phyloP scores from a whole-genome alignment of 2,329 filamentous ascomycete genomes.

The Botrytis sinoallii region DNA sequence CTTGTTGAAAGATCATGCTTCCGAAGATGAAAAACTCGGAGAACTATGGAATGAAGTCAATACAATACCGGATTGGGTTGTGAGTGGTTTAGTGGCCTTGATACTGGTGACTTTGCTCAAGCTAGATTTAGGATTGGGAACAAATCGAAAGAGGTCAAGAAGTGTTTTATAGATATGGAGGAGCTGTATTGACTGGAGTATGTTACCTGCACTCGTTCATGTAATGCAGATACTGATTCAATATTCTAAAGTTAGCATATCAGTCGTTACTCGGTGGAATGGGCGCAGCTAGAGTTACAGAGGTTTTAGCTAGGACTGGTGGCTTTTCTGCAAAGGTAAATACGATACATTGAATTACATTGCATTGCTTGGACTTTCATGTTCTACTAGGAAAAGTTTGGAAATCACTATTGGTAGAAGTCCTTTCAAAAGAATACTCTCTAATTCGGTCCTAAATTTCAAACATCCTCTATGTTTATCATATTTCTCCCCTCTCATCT shows the following conservation, averaged over 20 bases:
- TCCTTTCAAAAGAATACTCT: neutral
- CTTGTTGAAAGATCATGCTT: conserved; percentile 57
- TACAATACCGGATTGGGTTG: conserved; percentile 67
- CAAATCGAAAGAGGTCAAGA: conserved; percentile 72
- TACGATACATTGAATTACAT: too few relatives aligned
- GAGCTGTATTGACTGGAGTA: conserved; percentile 59
- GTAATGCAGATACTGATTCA: conserved; percentile 5
- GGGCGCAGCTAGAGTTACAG: conserved; percentile 69
- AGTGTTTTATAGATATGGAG: conserved; percentile 74
- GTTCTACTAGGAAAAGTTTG: neutral
- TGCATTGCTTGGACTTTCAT: too few relatives aligned
- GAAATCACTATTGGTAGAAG: neutral
- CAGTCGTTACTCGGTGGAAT: conserved; percentile 66
- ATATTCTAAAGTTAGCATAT: conserved; percentile 44
- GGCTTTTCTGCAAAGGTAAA: conserved; percentile 60
- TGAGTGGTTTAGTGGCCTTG: conserved; percentile 2
- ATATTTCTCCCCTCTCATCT: neutral
- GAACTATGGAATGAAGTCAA: conserved; percentile 65
- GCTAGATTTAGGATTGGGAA: conserved; percentile 55
- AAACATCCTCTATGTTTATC: neutral
- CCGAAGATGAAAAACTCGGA: conserved; percentile 51
- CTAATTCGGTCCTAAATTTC: neutral
- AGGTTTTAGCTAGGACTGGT: conserved; percentile 70
- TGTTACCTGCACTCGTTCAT: conserved; percentile 21
- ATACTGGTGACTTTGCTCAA: neutral